These are phyloP conservation scores for Mrakia frigida DNA, from an alignment of 768 basidiomycete species.

Conservation along the genomic window DNA sequence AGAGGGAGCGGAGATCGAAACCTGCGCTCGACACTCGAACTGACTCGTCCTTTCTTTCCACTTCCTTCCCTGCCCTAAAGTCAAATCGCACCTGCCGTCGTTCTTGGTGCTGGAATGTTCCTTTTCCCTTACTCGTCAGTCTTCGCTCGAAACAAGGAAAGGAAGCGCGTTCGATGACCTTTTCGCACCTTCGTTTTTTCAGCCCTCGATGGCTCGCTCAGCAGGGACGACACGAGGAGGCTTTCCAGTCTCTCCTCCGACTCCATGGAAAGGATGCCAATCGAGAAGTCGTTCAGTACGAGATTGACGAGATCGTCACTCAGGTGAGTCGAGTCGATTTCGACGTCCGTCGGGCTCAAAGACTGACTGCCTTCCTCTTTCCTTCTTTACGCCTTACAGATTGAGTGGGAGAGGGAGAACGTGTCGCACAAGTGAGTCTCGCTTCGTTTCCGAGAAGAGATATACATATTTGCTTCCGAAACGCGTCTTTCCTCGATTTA, in stretches of 20 bases:
- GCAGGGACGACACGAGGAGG: conserved; percentile 9
- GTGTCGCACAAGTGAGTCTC: neutral
- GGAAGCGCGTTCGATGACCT: no score
- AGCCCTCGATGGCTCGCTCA: conserved; percentile 9
- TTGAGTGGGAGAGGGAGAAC: conserved; percentile 21
- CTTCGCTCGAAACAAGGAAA: no score
- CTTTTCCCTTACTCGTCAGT: conserved; percentile 2
- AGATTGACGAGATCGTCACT: conserved; percentile 13
- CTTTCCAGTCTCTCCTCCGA: neutral
- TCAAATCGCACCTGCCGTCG: neutral
- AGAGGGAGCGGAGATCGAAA: no score
- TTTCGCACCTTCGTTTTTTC: no score
- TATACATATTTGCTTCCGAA: no score
- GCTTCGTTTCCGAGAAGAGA: neutral
- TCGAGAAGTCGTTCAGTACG: neutral
- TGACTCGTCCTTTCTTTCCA: neutral
- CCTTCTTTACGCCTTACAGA: neutral
- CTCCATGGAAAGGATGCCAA: neutral
- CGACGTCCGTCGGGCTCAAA: neutral
- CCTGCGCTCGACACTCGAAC: no score
- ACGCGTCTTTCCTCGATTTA: neutral
- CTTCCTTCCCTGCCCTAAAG: neutral
- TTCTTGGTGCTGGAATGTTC: neutral
- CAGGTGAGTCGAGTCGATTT: neutral
- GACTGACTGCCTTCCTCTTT: neutral